A percentile compares a stretch with the other conserved stretches of the same genome.
Evolutionary conservation across 225 moss, liverwort and hornwort species (phyloP).

Genomic region (Climacium dendroides): DNA sequence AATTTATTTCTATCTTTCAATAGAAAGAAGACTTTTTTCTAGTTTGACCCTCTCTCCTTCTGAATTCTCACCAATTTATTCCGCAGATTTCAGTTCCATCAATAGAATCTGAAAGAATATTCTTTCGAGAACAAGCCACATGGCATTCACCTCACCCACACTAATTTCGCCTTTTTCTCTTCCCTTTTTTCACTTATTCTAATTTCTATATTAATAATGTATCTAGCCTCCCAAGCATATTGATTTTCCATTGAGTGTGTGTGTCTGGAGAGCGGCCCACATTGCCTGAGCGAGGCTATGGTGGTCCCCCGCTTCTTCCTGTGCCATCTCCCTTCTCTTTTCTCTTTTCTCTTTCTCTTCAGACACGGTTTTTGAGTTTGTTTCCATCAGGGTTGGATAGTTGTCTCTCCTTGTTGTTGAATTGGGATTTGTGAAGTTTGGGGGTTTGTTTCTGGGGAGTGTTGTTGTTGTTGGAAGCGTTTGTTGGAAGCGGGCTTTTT

Average conservation of each 20-base stretch:
- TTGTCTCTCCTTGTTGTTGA: not conserved
- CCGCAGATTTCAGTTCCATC: not conserved
- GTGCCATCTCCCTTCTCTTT: not conserved
- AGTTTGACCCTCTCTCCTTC: not conserved
- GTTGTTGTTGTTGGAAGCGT: not conserved
- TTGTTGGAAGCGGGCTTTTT: not conserved
- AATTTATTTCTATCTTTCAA: not conserved
- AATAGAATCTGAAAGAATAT: not conserved
- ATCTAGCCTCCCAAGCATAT: not conserved
- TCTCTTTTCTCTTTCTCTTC: not conserved
- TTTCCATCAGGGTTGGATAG: not conserved
- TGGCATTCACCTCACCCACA: not conserved
- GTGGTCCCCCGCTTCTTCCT: not conserved
- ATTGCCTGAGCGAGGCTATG: not conserved
- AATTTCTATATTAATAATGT: not conserved
- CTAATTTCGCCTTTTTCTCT: not conserved
- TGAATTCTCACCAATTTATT: not conserved
- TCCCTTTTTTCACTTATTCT: no score
- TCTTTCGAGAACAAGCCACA: not conserved
- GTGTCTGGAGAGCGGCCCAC: not conserved
- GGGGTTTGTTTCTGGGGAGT: not conserved
- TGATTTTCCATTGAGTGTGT: not conserved
- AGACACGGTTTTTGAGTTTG: not conserved
- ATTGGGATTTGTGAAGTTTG: not conserved
- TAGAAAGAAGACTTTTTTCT: no score